These are phyloP conservation scores for Pythium aphanidermatum DNA, from an alignment of 352 stramenopile genomes.

Conservation along the genomic window DNA sequence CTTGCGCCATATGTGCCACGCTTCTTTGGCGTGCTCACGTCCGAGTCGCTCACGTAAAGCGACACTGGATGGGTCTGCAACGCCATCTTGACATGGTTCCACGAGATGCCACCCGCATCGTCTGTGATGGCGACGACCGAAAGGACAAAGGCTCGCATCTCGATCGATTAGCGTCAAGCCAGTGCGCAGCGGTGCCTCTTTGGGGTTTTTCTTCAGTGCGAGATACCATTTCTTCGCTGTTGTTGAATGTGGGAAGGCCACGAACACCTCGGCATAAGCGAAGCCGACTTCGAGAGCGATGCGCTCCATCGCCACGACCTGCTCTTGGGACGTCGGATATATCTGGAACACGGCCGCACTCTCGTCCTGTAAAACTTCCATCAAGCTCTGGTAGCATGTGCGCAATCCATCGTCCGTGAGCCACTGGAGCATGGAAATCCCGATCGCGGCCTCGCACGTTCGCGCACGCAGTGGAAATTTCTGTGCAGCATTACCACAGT, in stretches of 20 bases:
- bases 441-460: conserved; percentile 44
- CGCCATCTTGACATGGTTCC: not conserved
- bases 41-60: conserved; percentile 37
- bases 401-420: conserved; percentile 48
- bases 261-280: conserved; percentile 45
- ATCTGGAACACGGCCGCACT: conserved; percentile 58
- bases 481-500: conserved; percentile 61
- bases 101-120: conserved; percentile 60
- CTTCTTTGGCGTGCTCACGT: conserved; percentile 56
- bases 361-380: conserved; percentile 20
- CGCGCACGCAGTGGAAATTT: conserved; percentile 41
- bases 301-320: conserved; percentile 57
- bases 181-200: conserved; percentile 2
- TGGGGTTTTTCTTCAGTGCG: not conserved
- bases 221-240: conserved; percentile 79
- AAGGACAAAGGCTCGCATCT: conserved; percentile 30
- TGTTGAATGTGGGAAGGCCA: conserved; percentile 61
- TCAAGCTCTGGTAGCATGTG: conserved; percentile 52
- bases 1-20: conserved; percentile 72
- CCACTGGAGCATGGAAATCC: conserved; percentile 84
- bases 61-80: not conserved
- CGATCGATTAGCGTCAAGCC: not conserved
- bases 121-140: conserved; percentile 49
- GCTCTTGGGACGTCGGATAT: conserved; percentile 43
- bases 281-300: conserved; percentile 42